A percentile compares a stretch with the other conserved stretches of the same genome.
phyloP scores from a whole-genome alignment of 805 yeast genomes.

The Yueomyces sinensis region DNA sequence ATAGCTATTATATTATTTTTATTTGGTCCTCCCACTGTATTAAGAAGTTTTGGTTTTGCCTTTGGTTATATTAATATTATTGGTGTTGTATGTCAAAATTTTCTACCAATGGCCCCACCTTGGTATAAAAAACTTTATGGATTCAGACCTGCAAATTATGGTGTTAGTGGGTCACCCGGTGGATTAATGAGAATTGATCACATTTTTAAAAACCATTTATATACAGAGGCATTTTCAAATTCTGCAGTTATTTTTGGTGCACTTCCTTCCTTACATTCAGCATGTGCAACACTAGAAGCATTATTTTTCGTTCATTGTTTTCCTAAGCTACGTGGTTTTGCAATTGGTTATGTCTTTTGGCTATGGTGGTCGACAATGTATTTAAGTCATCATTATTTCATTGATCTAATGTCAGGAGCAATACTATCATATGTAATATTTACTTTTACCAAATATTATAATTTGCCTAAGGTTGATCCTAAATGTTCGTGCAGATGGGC shows the following conservation, averaged over 20 bases:
- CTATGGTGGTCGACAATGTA: conserved; percentile 99
- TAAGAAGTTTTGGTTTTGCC: conserved; percentile 78
- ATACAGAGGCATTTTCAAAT: conserved; percentile 68
- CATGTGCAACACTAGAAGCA: conserved; percentile 89
- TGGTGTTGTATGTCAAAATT: conserved; percentile 72
- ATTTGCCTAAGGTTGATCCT: conserved; percentile 48
- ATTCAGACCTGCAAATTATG: conserved; percentile 76
- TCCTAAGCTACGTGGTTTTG: conserved; percentile 53
- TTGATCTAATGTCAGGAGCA: conserved; percentile 91
- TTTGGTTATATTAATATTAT: conserved; percentile 88
- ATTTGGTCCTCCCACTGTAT: conserved; percentile 83
- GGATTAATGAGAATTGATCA: conserved; percentile 82
- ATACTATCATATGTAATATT: conserved; percentile 62
- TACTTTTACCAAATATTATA: conserved; percentile 50
- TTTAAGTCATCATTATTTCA: conserved; percentile 89
- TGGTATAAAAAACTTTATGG: conserved; percentile 88
- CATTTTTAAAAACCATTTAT: conserved; percentile 66
- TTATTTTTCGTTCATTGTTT: conserved; percentile 73
- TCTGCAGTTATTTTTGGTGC: conserved; percentile 95
- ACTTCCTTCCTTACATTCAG: conserved; percentile 77
- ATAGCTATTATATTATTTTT: conserved; percentile 66
- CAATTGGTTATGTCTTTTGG: conserved; percentile 76
- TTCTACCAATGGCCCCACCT: conserved; percentile 93
- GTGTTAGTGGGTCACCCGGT: conserved; percentile 91
- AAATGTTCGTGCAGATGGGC: conserved; percentile 58